These are phyloP conservation scores for Aureoboletus auriporus DNA, from an alignment of 768 basidiomycete genomes.

Conservation along the genomic window DNA sequence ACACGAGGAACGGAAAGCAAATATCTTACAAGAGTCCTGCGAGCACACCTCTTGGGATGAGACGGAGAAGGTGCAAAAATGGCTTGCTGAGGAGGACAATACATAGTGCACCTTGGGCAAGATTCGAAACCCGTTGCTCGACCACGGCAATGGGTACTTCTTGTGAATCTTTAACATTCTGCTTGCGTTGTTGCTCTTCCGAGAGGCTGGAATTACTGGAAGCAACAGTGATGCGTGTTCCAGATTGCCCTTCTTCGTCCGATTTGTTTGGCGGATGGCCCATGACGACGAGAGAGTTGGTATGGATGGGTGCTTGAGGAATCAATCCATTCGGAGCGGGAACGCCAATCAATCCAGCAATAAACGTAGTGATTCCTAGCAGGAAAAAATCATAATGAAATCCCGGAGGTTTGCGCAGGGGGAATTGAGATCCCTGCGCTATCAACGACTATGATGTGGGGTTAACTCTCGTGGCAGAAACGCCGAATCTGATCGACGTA, in stretches of 20 bases:
- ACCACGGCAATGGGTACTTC: constrained; percentile 74
- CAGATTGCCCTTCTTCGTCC: constrained; percentile 33
- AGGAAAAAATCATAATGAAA: constrained; percentile 90
- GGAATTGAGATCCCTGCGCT: constrained; percentile 86
- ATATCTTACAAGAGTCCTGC: constrained; percentile 77
- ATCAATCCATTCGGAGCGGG: constrained; percentile 87
- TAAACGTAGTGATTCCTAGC: constrained; percentile 84
- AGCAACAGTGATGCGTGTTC: background rate
- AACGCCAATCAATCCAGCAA: constrained; percentile 80
- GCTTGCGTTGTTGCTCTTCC: constrained; percentile 21
- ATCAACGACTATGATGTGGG: constrained; percentile 65
- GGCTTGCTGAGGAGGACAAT: constrained; percentile 79
- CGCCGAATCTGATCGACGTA: constrained; percentile 25
- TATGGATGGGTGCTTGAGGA: constrained; percentile 92
- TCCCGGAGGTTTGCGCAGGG: constrained; percentile 84
- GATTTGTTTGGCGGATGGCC: constrained; percentile 39
- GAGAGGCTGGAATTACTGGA: constrained; percentile 4
- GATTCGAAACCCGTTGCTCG: constrained; percentile 90
- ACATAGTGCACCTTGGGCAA: constrained; percentile 77
- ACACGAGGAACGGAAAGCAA: constrained; percentile 11
- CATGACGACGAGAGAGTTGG: constrained; percentile 73
- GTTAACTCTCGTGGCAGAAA: background rate
- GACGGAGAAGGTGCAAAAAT: constrained; percentile 71
- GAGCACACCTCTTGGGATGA: constrained; percentile 80
- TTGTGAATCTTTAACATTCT: constrained; percentile 11